Base-by-base conservation (phyloP, 2,329 filamentous ascomycete species). In the Nemania serpens region DNA sequence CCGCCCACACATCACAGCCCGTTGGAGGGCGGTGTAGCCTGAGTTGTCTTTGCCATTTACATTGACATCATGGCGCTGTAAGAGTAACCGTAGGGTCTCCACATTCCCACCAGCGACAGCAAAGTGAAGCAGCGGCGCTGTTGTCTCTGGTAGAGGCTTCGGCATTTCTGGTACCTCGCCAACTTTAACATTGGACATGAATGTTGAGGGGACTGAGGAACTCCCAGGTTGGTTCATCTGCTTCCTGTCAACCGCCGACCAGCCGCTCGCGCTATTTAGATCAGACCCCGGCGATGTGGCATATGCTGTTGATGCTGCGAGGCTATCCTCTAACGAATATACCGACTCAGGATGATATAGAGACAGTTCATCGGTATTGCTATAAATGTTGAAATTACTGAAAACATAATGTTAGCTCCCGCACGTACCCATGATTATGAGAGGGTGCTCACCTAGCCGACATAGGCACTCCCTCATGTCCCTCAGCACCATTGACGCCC, bases 11-110 rank as follows among this genome's bases (percentile, higher is more conserved):
- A 70, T 70, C 42, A 74, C 71, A 20, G 73, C 73, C 9, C 70
- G 67, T 62, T 74, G 72, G 3, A 74, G 65, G n/a, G 73, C 68
- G 7, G 71, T 74, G 54, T 74, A 73, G 33, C 73, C 73, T 13
- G 67, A 55, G 36, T 58, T 67, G 46, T 74, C 71, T 15, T 69
- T 69, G 15, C 68, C 67, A 47, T 74, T 71, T 58, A 74, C 56
- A 55, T 72, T 70, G 41, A 72, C 68, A 36, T 73, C 70, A 51
- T 66, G 66, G 36, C 71, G 70, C 50, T 67, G 68, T n/a, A 74
- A 64, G 20, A 74, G 49, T 15, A 73, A 66, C 7, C 68, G 64
- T 42, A 74, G 55, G 0, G 71, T 73, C 42, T 74, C 72, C 43
- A 68, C 58, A 51, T 72, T 70, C 1, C 72, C 72, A 6, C 70